Percentiles rank a stretch among this genome's conserved stretches.
Evolutionary conservation across 148 eudicot species (phyloP).

Genomic region (Polygonum aviculare): DNA sequence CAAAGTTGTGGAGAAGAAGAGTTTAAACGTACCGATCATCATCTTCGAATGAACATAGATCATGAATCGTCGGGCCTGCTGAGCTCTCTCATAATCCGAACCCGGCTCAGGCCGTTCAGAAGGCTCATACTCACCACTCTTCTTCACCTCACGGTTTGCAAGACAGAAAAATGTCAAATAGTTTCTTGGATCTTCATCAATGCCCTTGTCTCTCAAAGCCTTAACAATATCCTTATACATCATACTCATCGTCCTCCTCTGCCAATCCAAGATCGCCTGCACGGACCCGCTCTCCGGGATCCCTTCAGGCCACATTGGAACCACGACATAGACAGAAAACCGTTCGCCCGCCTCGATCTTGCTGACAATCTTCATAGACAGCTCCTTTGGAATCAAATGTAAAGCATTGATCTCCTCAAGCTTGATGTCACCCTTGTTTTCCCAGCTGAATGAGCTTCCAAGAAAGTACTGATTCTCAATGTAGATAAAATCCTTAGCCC

Average conservation of each 20-base stretch:
- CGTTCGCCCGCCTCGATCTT: conserved; percentile 44
- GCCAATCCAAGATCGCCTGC: conserved; percentile 74
- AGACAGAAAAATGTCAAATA: conserved; percentile 74
- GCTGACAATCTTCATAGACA: conserved; percentile 36
- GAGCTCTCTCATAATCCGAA: conserved; percentile 52
- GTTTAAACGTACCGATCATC: conserved; percentile 59
- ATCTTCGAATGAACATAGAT: conserved; percentile 82
- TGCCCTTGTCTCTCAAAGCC: conserved; percentile 49
- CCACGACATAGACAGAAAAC: conserved; percentile 54
- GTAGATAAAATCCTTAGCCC: conserved; percentile 43
- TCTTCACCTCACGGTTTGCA: conserved; percentile 63
- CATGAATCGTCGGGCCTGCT: conserved; percentile 64
- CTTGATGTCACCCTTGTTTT: conserved; percentile 17
- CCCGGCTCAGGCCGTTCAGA: conserved; percentile 52
- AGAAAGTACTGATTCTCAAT: conserved; percentile 50
- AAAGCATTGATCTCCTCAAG: conserved; percentile 27
- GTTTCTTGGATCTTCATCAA: conserved; percentile 62
- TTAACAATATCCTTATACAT: conserved; percentile 53
- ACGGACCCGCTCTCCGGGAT: conserved; percentile 67
- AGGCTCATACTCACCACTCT: conserved; percentile 60
- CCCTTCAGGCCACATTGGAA: conserved; percentile 86
- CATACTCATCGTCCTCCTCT: conserved; percentile 61
- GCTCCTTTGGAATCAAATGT: conserved; percentile 40
- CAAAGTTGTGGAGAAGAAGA: too few relatives aligned
- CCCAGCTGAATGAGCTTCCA: conserved; percentile 48